phyloP scores from a whole-genome alignment of 2,329 filamentous ascomycete genomes.

The Cercospora sesami region DNA sequence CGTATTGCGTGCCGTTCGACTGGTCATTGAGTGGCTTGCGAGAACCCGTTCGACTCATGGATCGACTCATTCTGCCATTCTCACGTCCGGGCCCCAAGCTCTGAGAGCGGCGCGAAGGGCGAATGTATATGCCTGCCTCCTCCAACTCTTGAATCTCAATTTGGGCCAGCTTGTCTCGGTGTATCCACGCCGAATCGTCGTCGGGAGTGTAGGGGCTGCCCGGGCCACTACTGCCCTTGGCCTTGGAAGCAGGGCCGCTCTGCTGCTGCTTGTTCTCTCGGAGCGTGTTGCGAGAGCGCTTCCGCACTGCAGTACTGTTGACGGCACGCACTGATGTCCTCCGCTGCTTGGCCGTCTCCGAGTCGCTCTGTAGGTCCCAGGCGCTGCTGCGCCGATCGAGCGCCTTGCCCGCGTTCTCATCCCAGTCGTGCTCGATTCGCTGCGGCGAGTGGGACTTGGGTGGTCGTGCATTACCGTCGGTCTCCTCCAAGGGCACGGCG shows the following conservation, averaged over 20 bases:
- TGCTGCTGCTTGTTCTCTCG: conserved; percentile 25
- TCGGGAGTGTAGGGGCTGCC: conserved; percentile 1
- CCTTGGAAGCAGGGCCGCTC: conserved; percentile 13
- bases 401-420: conserved; percentile 15
- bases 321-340: conserved; percentile 29
- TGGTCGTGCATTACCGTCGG: conserved; percentile 27
- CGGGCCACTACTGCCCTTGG: background rate
- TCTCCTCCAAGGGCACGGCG: conserved; percentile 29
- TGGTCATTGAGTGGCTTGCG: conserved; percentile 24
- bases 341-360: conserved; percentile 31
- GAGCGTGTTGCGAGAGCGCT: conserved; percentile 33
- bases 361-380: conserved; percentile 32
- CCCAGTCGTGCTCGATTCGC: conserved; percentile 11
- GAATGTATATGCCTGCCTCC: conserved; percentile 68
- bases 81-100: conserved; percentile 38
- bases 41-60: conserved; percentile 33
- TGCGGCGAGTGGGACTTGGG: conserved; percentile 9
- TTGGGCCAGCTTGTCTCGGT: conserved; percentile 76
- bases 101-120: conserved; percentile 55
- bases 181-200: conserved; percentile 77
- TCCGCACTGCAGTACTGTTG: conserved; percentile 28
- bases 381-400: conserved; percentile 23
- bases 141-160: conserved; percentile 81
- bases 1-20: conserved; percentile 24
- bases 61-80: conserved; percentile 47